phyloP scores from a whole-genome alignment of 805 yeast genomes.

The Saturnispora quitensis region DNA sequence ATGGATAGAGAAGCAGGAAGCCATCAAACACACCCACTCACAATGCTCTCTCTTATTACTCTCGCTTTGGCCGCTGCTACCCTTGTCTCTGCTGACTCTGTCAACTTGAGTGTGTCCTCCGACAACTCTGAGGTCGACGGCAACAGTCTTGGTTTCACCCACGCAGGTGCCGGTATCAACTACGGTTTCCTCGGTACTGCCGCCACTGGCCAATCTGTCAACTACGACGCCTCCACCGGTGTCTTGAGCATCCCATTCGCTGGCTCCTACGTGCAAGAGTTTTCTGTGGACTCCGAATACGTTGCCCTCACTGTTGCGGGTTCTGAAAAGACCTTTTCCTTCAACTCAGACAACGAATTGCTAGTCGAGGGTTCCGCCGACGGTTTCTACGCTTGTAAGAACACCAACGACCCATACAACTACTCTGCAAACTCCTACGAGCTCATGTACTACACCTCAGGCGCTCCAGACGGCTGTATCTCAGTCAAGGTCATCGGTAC shows the following conservation, averaged over 20 bases:
- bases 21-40: not conserved
- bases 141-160: slow-evolving; percentile 24
- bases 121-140: slow-evolving; percentile 23
- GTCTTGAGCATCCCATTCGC: slow-evolving; percentile 9
- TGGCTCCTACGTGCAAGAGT: not conserved
- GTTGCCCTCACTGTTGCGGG: slow-evolving; percentile 12
- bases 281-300: slow-evolving; percentile 2
- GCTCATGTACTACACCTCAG: slow-evolving; percentile 22
- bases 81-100: slow-evolving; percentile 12
- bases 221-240: slow-evolving; percentile 10
- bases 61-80: slow-evolving; percentile 9
- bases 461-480: slow-evolving; percentile 19
- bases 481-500: slow-evolving; percentile 5
- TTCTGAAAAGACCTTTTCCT: slow-evolving; percentile 11
- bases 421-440: slow-evolving; percentile 26
- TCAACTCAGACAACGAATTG: slow-evolving; percentile 20
- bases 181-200: slow-evolving; percentile 25
- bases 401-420: slow-evolving; percentile 37
- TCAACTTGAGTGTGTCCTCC: slow-evolving; percentile 22
- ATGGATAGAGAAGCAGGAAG: not conserved
- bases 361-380: slow-evolving; percentile 24
- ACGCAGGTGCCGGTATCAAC: slow-evolving; percentile 43
- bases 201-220: slow-evolving; percentile 7
- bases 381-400: slow-evolving; percentile 35
- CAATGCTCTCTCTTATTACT: slow-evolving; percentile 8